These are phyloP conservation scores for Podospora comata DNA, from an alignment of 495 filamentous ascomycete species.

Conservation along the genomic window DNA sequence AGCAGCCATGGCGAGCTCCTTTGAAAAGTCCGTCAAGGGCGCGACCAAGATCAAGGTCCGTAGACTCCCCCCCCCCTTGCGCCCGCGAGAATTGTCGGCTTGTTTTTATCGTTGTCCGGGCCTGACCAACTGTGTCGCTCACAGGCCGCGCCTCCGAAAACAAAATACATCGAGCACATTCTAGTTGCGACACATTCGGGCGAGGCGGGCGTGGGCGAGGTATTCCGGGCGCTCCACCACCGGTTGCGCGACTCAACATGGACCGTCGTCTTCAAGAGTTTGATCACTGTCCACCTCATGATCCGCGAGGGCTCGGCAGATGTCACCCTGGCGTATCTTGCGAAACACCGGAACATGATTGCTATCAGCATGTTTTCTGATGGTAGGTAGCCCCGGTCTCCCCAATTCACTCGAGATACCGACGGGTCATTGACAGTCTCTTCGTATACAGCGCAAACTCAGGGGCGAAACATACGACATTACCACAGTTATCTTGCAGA, in stretches of 20 bases:
- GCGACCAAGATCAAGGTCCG: conserved; percentile 90
- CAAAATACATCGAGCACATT: conserved; percentile 99
- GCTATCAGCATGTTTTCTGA: conserved; percentile 90
- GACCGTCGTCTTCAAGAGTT: conserved; percentile 91
- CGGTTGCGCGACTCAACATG: conserved; percentile 93
- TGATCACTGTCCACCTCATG: conserved; percentile 96
- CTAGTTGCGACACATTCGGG: conserved; percentile 91
- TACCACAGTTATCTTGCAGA: conserved; percentile 85
- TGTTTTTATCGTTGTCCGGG: background rate
- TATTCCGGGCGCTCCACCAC: conserved; percentile 86
- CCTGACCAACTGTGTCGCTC: conserved; percentile 16
- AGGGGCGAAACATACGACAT: conserved; percentile 89
- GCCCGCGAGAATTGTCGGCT: background rate
- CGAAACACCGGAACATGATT: conserved; percentile 77
- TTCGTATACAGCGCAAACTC: conserved; percentile 68
- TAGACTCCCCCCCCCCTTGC: conserved; percentile 7
- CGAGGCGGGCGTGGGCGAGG: conserved; percentile 91
- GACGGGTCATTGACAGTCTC: conserved; percentile 13
- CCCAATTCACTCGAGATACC: background rate
- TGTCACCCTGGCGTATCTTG: conserved; percentile 79
- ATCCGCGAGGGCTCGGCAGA: conserved; percentile 91
- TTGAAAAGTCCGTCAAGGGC: conserved; percentile 91
- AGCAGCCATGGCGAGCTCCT: conserved; percentile 68
- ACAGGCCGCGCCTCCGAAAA: conserved; percentile 92
- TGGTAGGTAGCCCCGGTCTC: conserved; percentile 54